Evolutionary conservation across 345 rosid genomes (phyloP).

Genomic region (Rhodamnia argentea): DNA sequence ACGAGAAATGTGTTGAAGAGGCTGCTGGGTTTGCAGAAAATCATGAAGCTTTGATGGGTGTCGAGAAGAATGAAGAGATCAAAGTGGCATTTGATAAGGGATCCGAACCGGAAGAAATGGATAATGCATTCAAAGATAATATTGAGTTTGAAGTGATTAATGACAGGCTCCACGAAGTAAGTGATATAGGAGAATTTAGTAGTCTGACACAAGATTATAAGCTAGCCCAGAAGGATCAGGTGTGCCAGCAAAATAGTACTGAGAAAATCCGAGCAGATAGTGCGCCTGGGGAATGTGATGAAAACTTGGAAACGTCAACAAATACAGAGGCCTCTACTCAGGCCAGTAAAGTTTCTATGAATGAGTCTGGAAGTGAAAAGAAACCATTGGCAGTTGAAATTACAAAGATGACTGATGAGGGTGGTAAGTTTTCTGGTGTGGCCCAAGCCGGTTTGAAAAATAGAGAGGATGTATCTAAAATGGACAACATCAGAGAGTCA

Average conservation of each 20-base stretch:
- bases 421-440: constrained; percentile 6
- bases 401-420: background rate
- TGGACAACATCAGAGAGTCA: constrained; percentile 7
- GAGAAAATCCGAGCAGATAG: constrained; percentile 10
- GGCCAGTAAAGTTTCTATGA: constrained; percentile 9
- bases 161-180: constrained; percentile 19
- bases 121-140: constrained; percentile 16
- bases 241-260: constrained; percentile 6
- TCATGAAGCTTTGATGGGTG: constrained; percentile 21
- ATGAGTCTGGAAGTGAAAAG: constrained; percentile 13
- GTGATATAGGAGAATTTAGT: constrained; percentile 21
- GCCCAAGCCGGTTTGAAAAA: constrained; percentile 3
- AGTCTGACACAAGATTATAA: constrained; percentile 12
- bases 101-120: constrained; percentile 21
- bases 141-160: constrained; percentile 3
- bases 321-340: constrained; percentile 11
- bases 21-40: constrained; percentile 33
- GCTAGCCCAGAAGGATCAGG: constrained; percentile 12
- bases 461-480: background rate
- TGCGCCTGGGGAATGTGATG: background rate
- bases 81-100: constrained; percentile 18
- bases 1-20: constrained; percentile 22
- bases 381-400: constrained; percentile 12
- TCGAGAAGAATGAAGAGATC: constrained; percentile 25
- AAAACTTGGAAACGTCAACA: constrained; percentile 5